A percentile compares a stretch with the other conserved stretches of the same genome.
Conservation (phyloP, 768 basidiomycete species). For the Suillus variegatus region DNA sequence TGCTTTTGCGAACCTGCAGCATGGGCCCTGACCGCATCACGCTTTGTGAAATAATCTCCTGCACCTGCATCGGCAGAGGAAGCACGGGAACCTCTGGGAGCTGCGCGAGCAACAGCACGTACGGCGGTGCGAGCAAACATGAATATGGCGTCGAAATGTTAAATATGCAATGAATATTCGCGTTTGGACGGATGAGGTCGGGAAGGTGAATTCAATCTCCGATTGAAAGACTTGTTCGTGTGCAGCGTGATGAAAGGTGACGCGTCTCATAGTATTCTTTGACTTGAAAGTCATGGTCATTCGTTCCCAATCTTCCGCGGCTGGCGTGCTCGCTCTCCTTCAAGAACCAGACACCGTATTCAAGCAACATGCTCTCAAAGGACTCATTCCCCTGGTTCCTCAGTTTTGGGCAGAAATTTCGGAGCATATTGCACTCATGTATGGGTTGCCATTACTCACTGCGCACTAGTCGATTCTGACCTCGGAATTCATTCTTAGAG, state of each 20-base stretch:
- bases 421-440: constrained; percentile 91
- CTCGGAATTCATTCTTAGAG: constrained; percentile 49
- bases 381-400: constrained; percentile 81
- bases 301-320: constrained; percentile 78
- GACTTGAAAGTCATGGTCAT: constrained; percentile 52
- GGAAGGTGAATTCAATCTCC: constrained; percentile 26
- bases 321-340: constrained; percentile 89
- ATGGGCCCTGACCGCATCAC: constrained; percentile 62
- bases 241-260: constrained; percentile 44
- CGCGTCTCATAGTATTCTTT: constrained; percentile 34
- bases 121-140: constrained; percentile 49
- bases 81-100: constrained; percentile 33
- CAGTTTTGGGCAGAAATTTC: constrained; percentile 99
- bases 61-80: constrained; percentile 42
- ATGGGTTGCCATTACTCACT: constrained; percentile 34
- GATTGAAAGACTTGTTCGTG: constrained; percentile 26
- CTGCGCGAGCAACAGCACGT: constrained; percentile 49
- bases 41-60: constrained; percentile 50
- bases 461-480: constrained; percentile 14
- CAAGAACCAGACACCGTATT: constrained; percentile 86
- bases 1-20: constrained; percentile 52
- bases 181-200: constrained; percentile 28
- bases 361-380: constrained; percentile 88
- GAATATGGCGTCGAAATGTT: constrained; percentile 41
- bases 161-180: constrained; percentile 23